Evolutionary conservation across 495 filamentous ascomycete species (phyloP).

Genomic region (Talaromyces ruber): DNA sequence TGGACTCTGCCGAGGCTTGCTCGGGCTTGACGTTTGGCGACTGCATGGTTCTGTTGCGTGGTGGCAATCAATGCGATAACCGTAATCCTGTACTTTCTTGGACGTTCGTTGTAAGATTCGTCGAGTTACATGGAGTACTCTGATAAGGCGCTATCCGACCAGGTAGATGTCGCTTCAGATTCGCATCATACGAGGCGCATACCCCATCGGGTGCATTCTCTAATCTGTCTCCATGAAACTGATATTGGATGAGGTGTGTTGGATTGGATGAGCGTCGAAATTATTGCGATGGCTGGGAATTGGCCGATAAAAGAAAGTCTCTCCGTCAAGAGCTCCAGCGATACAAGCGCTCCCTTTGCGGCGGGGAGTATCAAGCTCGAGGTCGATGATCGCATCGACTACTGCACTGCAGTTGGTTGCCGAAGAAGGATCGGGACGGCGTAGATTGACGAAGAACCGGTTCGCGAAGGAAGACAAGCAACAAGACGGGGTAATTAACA

Average conservation of each 20-base stretch:
- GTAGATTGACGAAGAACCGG: not conserved
- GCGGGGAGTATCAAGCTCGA: not conserved
- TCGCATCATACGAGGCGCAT: not conserved
- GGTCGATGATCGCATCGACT: not conserved
- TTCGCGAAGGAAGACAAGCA: not conserved
- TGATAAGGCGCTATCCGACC: not conserved
- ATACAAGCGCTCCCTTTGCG: not conserved
- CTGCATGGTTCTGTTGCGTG: not conserved
- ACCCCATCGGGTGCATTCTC: not conserved
- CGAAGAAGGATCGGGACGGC: not conserved
- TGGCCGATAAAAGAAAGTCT: not conserved
- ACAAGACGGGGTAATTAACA: not conserved
- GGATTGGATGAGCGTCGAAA: not conserved
- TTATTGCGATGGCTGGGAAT: not conserved
- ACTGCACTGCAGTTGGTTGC: not conserved
- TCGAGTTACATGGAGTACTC: not conserved
- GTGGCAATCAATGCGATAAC: not conserved
- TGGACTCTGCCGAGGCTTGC: not conserved
- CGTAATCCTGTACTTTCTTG: not conserved
- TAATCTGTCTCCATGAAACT: not conserved
- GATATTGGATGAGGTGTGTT: not conserved
- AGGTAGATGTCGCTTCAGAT: not conserved
- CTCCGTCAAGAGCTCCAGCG: not conserved
- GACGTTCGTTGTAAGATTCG: not conserved
- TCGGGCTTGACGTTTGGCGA: slow-evolving; percentile 1